A percentile compares a stretch with the other conserved stretches of the same genome.
phyloP scores from a whole-genome alignment of 257 asterid species.

The Jasminum sambac region DNA sequence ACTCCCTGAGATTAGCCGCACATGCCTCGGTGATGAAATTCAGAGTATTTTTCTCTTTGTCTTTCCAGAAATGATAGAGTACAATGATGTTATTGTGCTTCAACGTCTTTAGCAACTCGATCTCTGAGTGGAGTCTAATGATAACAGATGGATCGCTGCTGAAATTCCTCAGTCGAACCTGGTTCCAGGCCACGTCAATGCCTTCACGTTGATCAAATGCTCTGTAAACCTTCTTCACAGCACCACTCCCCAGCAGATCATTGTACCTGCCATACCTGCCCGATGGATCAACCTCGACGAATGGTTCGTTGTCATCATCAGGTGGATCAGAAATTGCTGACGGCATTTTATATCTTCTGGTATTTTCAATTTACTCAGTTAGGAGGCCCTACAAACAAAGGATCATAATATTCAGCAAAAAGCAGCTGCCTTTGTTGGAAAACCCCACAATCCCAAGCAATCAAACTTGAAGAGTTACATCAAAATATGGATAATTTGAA shows the following conservation, averaged over 20 bases:
- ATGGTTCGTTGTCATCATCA: slow-evolving; percentile 16
- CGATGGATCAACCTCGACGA: slow-evolving; percentile 29
- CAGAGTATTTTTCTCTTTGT: slow-evolving; percentile 25
- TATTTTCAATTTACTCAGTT: neutral
- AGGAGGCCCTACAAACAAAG: neutral
- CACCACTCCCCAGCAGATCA: slow-evolving; percentile 26
- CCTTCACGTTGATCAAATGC: slow-evolving; percentile 34
- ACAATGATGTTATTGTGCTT: slow-evolving; percentile 29
- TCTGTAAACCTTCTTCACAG: slow-evolving; percentile 30
- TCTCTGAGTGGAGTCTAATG: slow-evolving; percentile 25
- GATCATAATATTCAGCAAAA: neutral
- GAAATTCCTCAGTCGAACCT: slow-evolving; percentile 27
- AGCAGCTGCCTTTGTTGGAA: neutral
- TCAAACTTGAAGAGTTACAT: neutral
- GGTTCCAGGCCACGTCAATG: slow-evolving; percentile 33
- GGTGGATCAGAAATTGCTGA: neutral
- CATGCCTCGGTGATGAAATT: slow-evolving; percentile 37
- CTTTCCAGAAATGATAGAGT: slow-evolving; percentile 28
- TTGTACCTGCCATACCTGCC: slow-evolving; percentile 28
- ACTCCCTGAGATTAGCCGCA: slow-evolving; percentile 31
- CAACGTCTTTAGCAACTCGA: slow-evolving; percentile 22
- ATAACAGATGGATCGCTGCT: slow-evolving; percentile 29
- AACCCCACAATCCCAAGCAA: neutral
- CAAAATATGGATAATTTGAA: neutral
- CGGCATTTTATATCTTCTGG: neutral